Evolutionary conservation across 164 flowering plant species (phyloP).

Genomic region (Aristolochia californica): DNA sequence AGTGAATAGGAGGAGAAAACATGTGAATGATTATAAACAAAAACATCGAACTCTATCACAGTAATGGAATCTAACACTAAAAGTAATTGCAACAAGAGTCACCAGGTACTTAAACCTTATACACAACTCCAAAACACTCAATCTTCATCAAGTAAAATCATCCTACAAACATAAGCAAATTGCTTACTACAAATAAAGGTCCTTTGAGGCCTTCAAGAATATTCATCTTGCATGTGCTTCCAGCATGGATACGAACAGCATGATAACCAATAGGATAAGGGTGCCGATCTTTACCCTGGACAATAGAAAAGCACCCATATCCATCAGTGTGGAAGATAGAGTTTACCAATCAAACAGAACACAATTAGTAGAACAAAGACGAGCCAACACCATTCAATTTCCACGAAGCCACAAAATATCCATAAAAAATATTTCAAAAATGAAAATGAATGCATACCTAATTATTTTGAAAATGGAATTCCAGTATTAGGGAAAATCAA

Average conservation of each 20-base stretch:
- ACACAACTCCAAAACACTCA: neutral
- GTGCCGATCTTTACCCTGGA: constrained; percentile 86
- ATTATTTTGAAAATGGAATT: too few species aligned
- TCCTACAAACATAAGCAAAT: too few species aligned
- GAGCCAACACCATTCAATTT: neutral
- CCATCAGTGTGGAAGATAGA: neutral
- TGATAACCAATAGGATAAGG: constrained; percentile 91
- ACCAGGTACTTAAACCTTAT: neutral
- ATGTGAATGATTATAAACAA: neutral
- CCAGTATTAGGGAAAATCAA: too few species aligned
- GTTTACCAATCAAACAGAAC: neutral
- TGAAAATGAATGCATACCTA: too few species aligned
- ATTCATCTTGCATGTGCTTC: constrained; percentile 50
- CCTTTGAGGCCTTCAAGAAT: constrained; percentile 76
- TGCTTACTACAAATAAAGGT: constrained; percentile 64
- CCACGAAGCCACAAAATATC: too few species aligned
- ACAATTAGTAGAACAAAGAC: neutral
- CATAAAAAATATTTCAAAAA: too few species aligned
- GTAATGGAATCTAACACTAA: too few species aligned
- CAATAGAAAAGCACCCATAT: constrained; percentile 3
- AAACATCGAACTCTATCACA: neutral
- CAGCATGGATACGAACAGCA: constrained; percentile 61
- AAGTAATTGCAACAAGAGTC: too few species aligned
- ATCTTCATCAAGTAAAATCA: neutral
- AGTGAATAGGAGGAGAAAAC: neutral